Base-by-base conservation (phyloP, 139 green algal species). In the Gonium pectorale region DNA sequence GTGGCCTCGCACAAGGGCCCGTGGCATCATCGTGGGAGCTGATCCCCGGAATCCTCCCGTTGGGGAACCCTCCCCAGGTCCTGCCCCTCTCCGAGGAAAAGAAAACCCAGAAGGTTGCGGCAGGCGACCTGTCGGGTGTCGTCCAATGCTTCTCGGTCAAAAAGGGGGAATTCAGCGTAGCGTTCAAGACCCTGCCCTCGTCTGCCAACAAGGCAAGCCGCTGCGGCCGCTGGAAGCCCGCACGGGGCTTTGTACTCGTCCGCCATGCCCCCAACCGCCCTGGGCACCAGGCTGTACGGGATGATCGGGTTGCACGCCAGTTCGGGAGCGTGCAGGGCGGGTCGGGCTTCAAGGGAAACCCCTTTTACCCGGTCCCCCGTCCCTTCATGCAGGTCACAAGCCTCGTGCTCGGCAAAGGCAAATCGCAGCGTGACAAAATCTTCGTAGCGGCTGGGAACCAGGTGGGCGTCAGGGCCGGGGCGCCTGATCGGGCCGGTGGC, bases 41-140 rank as follows among this genome's bases (percentile, higher is more conserved):
- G 13, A 17, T 40, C 19, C 35, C 44, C 35, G 59, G 27, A 21
- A 22, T 56, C 40, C 51, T 67, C 41, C 40, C n/a, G n/a, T n/a
- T n/a, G n/a, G n/a, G n/a, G n/a, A n/a, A 49, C 31, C 54, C 44
- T 75, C 26, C 87, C 67, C 85, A 93, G 89, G 89, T 96, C 15
- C 75, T 96, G 31, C 92, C 92, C 0, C 15, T 88, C 29, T 80
- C 81, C 6, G 90, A 92, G 29, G 90, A 93, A 43, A 92, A 91
- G 49, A 95, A 93, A 75, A 91, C 90, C 21, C 93, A 97, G 64
- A 95, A 95, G 88, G 67, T 97, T 0, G 93, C 89, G 7, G 52
- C 91, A 2, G 94, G 93, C 5, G 94, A 97, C 84, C 37, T 87
- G 24, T 81, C 81, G 3, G 94, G 94, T 9, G 91, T 95, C 1